Percentiles rank a stretch among this genome's conserved stretches.
phyloP scores from a whole-genome alignment of 2,329 filamentous ascomycete genomes.

The Dryadomyces sulphureus region DNA sequence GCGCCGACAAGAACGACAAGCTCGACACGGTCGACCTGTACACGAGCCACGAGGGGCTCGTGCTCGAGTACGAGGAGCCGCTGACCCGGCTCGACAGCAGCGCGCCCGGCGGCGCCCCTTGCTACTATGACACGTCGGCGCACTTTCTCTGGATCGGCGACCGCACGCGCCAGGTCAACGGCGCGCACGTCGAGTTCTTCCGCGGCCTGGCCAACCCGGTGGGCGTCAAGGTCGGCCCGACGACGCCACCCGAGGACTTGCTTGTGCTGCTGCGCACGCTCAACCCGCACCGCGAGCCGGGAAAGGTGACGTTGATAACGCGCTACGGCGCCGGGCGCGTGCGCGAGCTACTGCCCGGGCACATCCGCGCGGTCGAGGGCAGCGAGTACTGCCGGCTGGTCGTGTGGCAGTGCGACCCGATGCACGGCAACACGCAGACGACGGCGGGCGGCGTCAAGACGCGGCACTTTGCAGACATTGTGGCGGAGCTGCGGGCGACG shows the following conservation, averaged over 20 bases:
- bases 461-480: constrained; percentile 76
- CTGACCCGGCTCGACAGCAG: constrained; percentile 54
- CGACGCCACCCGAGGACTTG: constrained; percentile 63
- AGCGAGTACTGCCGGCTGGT: constrained; percentile 53
- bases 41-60: constrained; percentile 86
- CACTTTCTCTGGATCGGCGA: constrained; percentile 99
- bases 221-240: constrained; percentile 89
- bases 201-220: constrained; percentile 91
- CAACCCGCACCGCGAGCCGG: constrained; percentile 67
- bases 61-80: constrained; percentile 86
- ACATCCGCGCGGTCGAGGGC: constrained; percentile 77
- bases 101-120: constrained; percentile 13
- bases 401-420: constrained; percentile 97
- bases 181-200: constrained; percentile 95
- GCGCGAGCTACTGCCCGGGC: constrained; percentile 56
- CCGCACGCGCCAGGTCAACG: constrained; percentile 82
- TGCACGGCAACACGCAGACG: constrained; percentile 72
- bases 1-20: constrained; percentile 70
- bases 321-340: constrained; percentile 79
- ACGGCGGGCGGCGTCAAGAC: constrained; percentile 79
- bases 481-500: constrained; percentile 72
- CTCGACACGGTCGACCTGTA: constrained; percentile 88
- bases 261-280: constrained; percentile 68
- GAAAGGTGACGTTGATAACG: constrained; percentile 93
- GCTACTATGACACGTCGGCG: constrained; percentile 86